Evolutionary conservation across 2,329 filamentous ascomycete species (phyloP), one percentile per base, ranked within the genome.

Genomic region (Furcasterigmium furcatum): DNA sequence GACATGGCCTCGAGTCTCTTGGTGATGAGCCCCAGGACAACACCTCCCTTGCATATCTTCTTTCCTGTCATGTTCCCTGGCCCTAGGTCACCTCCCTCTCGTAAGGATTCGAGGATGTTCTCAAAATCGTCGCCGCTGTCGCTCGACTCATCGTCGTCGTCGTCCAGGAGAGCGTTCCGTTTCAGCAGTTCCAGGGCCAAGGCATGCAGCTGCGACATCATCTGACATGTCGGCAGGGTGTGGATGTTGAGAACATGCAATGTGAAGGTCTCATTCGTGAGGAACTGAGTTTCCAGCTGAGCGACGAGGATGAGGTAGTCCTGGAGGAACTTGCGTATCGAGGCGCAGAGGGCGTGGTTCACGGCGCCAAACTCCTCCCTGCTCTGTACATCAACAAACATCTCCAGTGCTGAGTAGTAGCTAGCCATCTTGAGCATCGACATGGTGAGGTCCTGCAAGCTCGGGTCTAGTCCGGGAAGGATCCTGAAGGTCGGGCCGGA

Each of bases 41-140:
- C 88, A 3, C 94, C 94, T n/a, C 94, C 94, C 70, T 96, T 97
- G 73, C 89, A 97, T 25, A 95, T 85, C 63, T 91, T 96, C 67
- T 95, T 95, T 38, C 83, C 85, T 1, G 87, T 82, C 71, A 94
- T 86, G 49, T 86, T 85, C 4, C 87, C 87, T 1, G 87, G 84
- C 13, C 85, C 77, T 22, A 95, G 73, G 53, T 95, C 90, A 14
- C 88, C 90, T 10, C 91, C 91, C 58, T 96, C 90, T 54, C 87
- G 82, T 29, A 99, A 71, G 38, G 88, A 90, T 66, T 96, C 91
- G 18, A 99, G 74, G 48, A 99, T 95, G 56, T 95, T 90, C 54
- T 97, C 92, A 50, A 95, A 87, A 60, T 96, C 88, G 55, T 95
- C 87, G 25, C 77, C 85, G 52, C 89, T 87, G 52, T 88, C 85